Percentiles rank a stretch among this genome's conserved stretches.
These are phyloP conservation scores for Tylopilus plumbeoviolaceoides DNA, from an alignment of 768 basidiomycete species.

Conservation along the genomic window DNA sequence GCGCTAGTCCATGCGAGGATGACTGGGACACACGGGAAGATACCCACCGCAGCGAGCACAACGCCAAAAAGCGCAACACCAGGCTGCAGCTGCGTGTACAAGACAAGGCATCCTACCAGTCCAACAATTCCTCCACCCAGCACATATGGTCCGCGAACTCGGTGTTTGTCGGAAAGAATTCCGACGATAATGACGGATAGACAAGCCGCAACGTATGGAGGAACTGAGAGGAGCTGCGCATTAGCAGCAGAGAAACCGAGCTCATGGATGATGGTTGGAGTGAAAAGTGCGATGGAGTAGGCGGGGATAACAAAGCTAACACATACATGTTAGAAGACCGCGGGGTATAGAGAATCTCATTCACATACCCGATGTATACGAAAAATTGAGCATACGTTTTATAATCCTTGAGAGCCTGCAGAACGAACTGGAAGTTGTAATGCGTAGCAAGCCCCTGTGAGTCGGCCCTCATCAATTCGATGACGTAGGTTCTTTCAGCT, in stretches of 20 bases:
- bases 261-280: constrained; percentile 43
- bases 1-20: constrained; percentile 49
- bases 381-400: constrained; percentile 31
- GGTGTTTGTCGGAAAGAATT: constrained; percentile 38
- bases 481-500: constrained; percentile 37
- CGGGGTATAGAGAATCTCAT: not conserved
- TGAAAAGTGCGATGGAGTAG: constrained; percentile 45
- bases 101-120: constrained; percentile 45
- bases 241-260: constrained; percentile 47
- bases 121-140: constrained; percentile 36
- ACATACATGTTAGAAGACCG: not conserved
- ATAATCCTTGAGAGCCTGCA: constrained; percentile 45
- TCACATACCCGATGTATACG: constrained; percentile 38
- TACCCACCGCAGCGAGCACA: constrained; percentile 46
- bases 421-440: constrained; percentile 41
- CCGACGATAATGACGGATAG: constrained; percentile 37
- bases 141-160: constrained; percentile 45
- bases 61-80: constrained; percentile 37
- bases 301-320: constrained; percentile 40
- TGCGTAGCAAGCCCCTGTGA: constrained; percentile 41
- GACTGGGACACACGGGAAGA: constrained; percentile 43
- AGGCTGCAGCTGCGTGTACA: constrained; percentile 32
- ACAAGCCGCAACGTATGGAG: constrained; percentile 44
- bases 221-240: constrained; percentile 45
- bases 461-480: constrained; percentile 41